Percentiles rank a stretch among this genome's conserved stretches.
Conservation (phyloP, 148 eudicot species). For the Cornus controversa region DNA sequence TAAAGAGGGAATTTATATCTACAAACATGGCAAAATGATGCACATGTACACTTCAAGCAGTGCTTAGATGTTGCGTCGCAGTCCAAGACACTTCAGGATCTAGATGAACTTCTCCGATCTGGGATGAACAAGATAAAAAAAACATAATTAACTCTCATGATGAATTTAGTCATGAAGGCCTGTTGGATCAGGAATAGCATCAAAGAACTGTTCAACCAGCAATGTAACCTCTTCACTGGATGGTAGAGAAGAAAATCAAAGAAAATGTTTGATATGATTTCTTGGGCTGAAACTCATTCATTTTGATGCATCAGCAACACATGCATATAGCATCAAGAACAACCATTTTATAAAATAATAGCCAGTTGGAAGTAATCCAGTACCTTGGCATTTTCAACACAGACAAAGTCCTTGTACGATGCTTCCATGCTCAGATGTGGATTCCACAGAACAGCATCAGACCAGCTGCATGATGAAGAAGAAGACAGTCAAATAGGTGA, state of each 20-base stretch:
- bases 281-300: neutral
- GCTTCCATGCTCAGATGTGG: constrained; percentile 92
- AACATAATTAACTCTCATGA: neutral
- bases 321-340: neutral
- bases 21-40: neutral
- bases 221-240: too few relatives aligned
- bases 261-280: neutral
- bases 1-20: too few relatives aligned
- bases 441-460: constrained; percentile 94
- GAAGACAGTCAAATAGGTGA: neutral
- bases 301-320: neutral
- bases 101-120: constrained; percentile 72
- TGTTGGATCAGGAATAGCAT: neutral
- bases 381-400: constrained; percentile 98
- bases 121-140: constrained; percentile 13
- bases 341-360: neutral
- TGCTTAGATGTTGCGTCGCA: constrained; percentile 60
- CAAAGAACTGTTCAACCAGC: neutral
- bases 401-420: constrained; percentile 89
- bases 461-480: constrained; percentile 64
- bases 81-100: constrained; percentile 83
- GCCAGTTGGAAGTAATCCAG: neutral
- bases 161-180: neutral
- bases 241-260: too few relatives aligned
- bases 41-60: constrained; percentile 31